These are phyloP conservation scores for Thinopyrum elongatum DNA, from an alignment of 176 grass and related monocot genomes.

Conservation along the genomic window DNA sequence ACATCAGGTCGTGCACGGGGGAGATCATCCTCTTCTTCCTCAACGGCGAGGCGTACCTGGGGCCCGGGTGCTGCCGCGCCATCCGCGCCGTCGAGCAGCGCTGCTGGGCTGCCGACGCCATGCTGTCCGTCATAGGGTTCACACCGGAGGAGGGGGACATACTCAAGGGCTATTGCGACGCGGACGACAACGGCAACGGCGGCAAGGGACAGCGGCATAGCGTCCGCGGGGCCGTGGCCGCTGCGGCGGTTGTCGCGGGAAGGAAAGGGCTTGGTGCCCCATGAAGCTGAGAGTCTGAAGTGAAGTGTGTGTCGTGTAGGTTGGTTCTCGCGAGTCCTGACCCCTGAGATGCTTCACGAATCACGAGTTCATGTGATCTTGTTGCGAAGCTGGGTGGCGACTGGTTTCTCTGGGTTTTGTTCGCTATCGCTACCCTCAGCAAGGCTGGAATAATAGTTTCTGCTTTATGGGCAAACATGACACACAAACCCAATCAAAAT, in stretches of 20 bases:
- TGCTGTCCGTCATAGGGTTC: constrained; percentile 60
- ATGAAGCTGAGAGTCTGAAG: background rate
- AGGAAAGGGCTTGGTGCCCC: constrained; percentile 2
- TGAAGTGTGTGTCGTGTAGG: background rate
- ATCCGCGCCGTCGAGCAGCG: constrained; percentile 56
- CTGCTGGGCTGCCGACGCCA: constrained; percentile 77
- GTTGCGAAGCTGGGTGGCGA: background rate
- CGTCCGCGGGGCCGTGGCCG: background rate
- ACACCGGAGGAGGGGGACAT: constrained; percentile 71
- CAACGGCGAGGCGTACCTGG: constrained; percentile 74
- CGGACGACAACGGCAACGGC: background rate
- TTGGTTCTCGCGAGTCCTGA: background rate
- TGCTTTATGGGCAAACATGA: too few relatives aligned
- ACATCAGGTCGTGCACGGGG: constrained; percentile 67
- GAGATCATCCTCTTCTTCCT: constrained; percentile 82
- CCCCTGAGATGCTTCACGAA: too few relatives aligned
- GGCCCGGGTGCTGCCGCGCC: constrained; percentile 55
- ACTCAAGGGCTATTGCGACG: constrained; percentile 60
- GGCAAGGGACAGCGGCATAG: background rate
- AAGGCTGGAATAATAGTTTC: background rate
- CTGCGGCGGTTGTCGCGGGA: background rate
- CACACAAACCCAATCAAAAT: too few relatives aligned
- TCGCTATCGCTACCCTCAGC: background rate
- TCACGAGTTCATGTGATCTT: background rate
- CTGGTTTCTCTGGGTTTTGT: background rate